phyloP scores from a whole-genome alignment of 108 stramenopile genomes.

The Conticribra weissflogii region DNA sequence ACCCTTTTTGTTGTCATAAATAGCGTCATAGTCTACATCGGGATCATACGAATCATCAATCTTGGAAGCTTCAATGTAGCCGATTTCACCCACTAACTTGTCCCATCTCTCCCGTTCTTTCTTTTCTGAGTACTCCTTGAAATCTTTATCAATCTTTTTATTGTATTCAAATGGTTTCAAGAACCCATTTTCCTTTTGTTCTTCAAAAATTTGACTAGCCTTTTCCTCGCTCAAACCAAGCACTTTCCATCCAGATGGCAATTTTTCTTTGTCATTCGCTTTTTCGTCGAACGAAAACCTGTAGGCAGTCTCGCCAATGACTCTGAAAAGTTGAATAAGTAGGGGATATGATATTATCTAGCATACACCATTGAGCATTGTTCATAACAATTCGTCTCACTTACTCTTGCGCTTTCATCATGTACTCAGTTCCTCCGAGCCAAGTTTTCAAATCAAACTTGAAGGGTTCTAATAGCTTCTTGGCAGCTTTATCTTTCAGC shows the following conservation, averaged over 20 bases:
- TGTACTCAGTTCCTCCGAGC: slow-evolving; percentile 24
- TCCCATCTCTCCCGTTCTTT: slow-evolving; percentile 60
- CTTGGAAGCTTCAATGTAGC: slow-evolving; percentile 59
- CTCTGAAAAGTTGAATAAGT: slow-evolving; percentile 34
- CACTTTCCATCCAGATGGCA: slow-evolving; percentile 84
- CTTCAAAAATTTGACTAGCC: slow-evolving; percentile 71
- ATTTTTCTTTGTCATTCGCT: slow-evolving; percentile 57
- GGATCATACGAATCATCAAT: slow-evolving; percentile 14
- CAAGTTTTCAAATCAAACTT: slow-evolving; percentile 21
- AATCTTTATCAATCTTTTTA: slow-evolving; percentile 14
- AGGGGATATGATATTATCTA: slow-evolving; percentile 15
- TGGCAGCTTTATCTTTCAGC: slow-evolving; percentile 57
- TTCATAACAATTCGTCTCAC: neutral
- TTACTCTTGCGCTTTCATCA: slow-evolving; percentile 55
- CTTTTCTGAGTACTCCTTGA: slow-evolving; percentile 60
- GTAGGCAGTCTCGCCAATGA: slow-evolving; percentile 85
- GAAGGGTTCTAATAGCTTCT: slow-evolving; percentile 31
- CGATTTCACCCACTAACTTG: slow-evolving; percentile 53
- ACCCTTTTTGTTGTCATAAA: slow-evolving; percentile 37
- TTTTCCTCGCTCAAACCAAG: slow-evolving; percentile 80
- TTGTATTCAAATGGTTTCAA: slow-evolving; percentile 44
- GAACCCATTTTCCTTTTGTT: slow-evolving; percentile 69
- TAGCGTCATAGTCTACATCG: slow-evolving; percentile 49
- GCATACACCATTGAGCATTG: neutral
- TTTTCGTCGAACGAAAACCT: slow-evolving; percentile 63